Evolutionary conservation across 768 basidiomycete species (phyloP).

Genomic region (Leccinum aurantiacum): DNA sequence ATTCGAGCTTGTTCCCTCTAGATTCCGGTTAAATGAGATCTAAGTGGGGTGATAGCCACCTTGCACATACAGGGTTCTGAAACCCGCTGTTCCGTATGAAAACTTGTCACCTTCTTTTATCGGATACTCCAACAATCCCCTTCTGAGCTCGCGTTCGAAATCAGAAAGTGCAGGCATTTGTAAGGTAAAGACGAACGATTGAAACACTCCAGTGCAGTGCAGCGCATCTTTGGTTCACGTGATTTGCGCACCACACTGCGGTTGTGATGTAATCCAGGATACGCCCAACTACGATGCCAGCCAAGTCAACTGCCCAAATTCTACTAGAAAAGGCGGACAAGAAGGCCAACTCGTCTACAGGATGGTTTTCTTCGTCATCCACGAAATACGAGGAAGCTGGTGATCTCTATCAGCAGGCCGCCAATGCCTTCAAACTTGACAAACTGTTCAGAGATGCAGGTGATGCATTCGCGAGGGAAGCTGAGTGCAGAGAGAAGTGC

Average conservation of each 20-base stretch:
- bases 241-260: conserved; percentile 3
- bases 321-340: conserved; percentile 90
- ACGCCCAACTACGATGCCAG: conserved; percentile 47
- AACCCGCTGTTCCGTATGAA: conserved; percentile 93
- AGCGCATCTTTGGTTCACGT: conserved; percentile 14
- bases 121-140: conserved; percentile 60
- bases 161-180: conserved; percentile 36
- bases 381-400: conserved; percentile 94
- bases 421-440: conserved; percentile 90
- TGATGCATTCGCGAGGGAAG: conserved; percentile 89
- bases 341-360: conserved; percentile 77
- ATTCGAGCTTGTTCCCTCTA: conserved; percentile 74
- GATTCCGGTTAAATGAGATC: conserved; percentile 12
- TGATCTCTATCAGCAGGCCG: conserved; percentile 92
- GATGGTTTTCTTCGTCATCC: conserved; percentile 85
- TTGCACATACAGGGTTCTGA: conserved; percentile 77
- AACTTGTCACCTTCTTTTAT: conserved; percentile 71
- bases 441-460: conserved; percentile 91
- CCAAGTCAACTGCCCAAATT: conserved; percentile 75
- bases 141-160: conserved; percentile 44
- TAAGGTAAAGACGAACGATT: background rate
- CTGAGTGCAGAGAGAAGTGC: conserved; percentile 88
- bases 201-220: background rate
- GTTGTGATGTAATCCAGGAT: background rate
- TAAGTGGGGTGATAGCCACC: conserved; percentile 3